Base-by-base conservation (phyloP, 2,329 filamentous ascomycete genomes). In the Raffaelea ambrosiae region DNA sequence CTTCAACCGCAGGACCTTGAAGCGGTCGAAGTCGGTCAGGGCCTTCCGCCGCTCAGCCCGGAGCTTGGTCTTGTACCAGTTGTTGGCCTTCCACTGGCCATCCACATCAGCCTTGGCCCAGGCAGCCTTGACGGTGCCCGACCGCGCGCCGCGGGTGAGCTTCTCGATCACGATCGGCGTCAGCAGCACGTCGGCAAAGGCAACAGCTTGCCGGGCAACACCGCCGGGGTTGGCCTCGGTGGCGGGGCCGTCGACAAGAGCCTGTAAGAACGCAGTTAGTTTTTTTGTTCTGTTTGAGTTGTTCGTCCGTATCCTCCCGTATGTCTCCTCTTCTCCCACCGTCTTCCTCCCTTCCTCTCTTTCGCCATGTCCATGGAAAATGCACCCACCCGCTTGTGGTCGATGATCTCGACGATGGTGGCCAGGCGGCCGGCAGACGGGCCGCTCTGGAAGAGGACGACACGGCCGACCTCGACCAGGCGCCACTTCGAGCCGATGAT, bases 1-100 rank as follows among this genome's bases (percentile, higher is more conserved):
- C 86, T 91, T 94, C 76, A 97, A 80, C 74, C 91, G 85, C 83
- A 97, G 80, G 65, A 97, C 93, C 87, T 98, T 96, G 88, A 97
- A 98, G 72, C 93, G 86, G 80, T 98, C 93, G 69, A 98, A 98
- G 81, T 98, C 93, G 74, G 84, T 94, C 60, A 98, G 79, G 65
- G 82, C 81, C 77, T 85, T 86, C 79, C 93, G 86, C 77, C 88
- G 86, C 73, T 87, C 79, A 63, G 81, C 79, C 75, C 88, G 85
- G 61, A 83, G 82, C 68, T 86, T 83, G 81, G 88, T 90, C 88
- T 98, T 93, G 66, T 90, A 88, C 84, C 86, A 95, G 72, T 82
- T 82, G 79, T 81, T 90, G 75, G 87, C 79, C 68, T 84, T 82
- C 86, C 89, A 97, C 79, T 94, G 94, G 69, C 80, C 72, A 69